These are phyloP conservation scores for Truncatella angustata DNA, from an alignment of 2,329 filamentous ascomycete species.

Conservation along the genomic window DNA sequence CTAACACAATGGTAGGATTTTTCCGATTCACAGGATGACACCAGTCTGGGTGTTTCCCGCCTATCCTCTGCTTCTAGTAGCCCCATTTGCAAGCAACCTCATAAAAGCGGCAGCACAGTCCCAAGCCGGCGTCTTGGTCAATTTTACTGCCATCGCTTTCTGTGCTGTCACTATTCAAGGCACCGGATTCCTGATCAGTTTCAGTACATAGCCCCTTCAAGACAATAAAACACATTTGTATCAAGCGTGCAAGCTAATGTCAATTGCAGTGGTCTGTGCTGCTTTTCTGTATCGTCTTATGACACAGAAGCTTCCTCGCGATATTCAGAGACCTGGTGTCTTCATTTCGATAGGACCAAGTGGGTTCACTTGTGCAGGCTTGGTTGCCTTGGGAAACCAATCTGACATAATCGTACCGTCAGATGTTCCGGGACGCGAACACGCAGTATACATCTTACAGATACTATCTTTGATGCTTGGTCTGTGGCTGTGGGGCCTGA, in stretches of 20 bases:
- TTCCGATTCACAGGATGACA: slow-evolving; percentile 78
- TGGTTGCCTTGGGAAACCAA: slow-evolving; percentile 46
- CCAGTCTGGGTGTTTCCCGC: slow-evolving; percentile 86
- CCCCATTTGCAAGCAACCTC: slow-evolving; percentile 65
- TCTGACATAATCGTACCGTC: slow-evolving; percentile 41
- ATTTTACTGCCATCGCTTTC: slow-evolving; percentile 45
- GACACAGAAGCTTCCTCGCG: slow-evolving; percentile 80
- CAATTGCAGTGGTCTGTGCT: slow-evolving; percentile 63
- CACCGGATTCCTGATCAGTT: slow-evolving; percentile 54
- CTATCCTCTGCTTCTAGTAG: slow-evolving; percentile 76
- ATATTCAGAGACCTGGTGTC: slow-evolving; percentile 74
- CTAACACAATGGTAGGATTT: slow-evolving; percentile 34
- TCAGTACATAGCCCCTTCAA: slow-evolving; percentile 52
- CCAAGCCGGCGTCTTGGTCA: slow-evolving; percentile 27
- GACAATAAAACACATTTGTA: neutral
- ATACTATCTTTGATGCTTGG: slow-evolving; percentile 59
- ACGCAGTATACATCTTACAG: slow-evolving; percentile 43
- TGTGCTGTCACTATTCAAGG: slow-evolving; percentile 51
- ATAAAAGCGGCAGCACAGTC: slow-evolving; percentile 38
- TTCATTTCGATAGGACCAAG: slow-evolving; percentile 81
- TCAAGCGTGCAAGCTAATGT: neutral
- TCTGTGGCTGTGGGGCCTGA: slow-evolving; percentile 81
- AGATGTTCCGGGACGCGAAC: slow-evolving; percentile 38
- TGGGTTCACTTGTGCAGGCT: slow-evolving; percentile 52
- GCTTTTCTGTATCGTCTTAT: slow-evolving; percentile 84